phyloP scores from a whole-genome alignment of 495 filamentous ascomycete species.

The Aspergillus bertholletiae region DNA sequence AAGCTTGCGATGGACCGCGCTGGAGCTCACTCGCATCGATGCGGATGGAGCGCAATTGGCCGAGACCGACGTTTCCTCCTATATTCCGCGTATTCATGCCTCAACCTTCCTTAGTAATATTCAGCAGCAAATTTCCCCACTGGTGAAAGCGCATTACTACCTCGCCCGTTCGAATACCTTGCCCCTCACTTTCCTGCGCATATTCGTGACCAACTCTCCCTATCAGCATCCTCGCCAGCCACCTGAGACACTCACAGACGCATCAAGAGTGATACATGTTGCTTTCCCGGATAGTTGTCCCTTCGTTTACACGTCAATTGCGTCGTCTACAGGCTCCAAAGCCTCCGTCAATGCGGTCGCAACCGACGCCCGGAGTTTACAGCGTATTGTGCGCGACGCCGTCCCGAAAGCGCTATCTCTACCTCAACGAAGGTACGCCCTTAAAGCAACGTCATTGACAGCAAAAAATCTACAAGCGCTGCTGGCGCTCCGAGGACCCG shows the following conservation, averaged over 20 bases:
- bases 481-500: slow-evolving; percentile 60
- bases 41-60: slow-evolving; percentile 9
- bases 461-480: slow-evolving; percentile 67
- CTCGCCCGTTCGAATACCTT: slow-evolving; percentile 59
- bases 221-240: slow-evolving; percentile 54
- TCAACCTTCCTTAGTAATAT: slow-evolving; percentile 69
- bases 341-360: slow-evolving; percentile 24
- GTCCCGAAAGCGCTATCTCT: slow-evolving; percentile 75
- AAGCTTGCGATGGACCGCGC: slow-evolving; percentile 71
- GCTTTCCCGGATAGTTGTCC: slow-evolving; percentile 77
- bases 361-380: slow-evolving; percentile 59
- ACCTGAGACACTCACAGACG: slow-evolving; percentile 41
- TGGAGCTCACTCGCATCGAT: slow-evolving; percentile 49
- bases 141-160: slow-evolving; percentile 78
- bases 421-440: slow-evolving; percentile 61
- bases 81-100: slow-evolving; percentile 70
- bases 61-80: slow-evolving; percentile 38
- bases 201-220: slow-evolving; percentile 70
- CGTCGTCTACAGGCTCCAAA: slow-evolving; percentile 31
- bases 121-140: slow-evolving; percentile 64
- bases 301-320: slow-evolving; percentile 67
- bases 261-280: slow-evolving; percentile 66
- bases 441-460: slow-evolving; percentile 61
- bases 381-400: slow-evolving; percentile 65
- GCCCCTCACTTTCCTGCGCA: slow-evolving; percentile 66